A percentile compares a stretch with the other conserved stretches of the same genome.
phyloP scores from a whole-genome alignment of 306 rosid species.

The Castanea sativa region DNA sequence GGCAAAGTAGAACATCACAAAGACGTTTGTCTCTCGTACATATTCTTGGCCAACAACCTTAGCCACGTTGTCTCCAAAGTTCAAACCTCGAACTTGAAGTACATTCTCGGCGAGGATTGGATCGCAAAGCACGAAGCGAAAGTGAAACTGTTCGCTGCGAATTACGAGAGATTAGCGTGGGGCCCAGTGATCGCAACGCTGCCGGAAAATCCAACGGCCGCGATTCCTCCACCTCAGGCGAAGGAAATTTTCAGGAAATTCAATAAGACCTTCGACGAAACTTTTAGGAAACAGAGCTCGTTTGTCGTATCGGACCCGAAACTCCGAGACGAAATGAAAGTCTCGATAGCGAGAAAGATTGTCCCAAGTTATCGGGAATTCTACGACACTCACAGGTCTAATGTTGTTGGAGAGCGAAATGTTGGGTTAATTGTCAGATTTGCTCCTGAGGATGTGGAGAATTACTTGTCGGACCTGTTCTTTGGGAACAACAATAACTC shows the following conservation, averaged over 20 bases:
- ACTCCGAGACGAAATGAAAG: conserved; percentile 55
- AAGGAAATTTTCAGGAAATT: conserved; percentile 48
- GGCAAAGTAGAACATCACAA: conserved; percentile 50
- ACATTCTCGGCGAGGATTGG: conserved; percentile 70
- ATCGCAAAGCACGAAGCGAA: conserved; percentile 42
- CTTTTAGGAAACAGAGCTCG: conserved; percentile 44
- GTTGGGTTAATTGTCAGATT: conserved; percentile 23
- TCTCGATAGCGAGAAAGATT: conserved; percentile 35
- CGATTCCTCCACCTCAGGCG: conserved; percentile 36
- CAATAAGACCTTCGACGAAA: conserved; percentile 47
- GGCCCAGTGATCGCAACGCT: conserved; percentile 45
- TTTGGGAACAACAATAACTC: conserved; percentile 10
- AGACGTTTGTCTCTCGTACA: conserved; percentile 48
- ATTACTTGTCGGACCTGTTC: conserved; percentile 53
- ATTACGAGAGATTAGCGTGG: conserved; percentile 57
- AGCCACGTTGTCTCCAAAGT: conserved; percentile 42
- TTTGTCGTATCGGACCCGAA: conserved; percentile 34
- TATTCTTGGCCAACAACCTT: conserved; percentile 68
- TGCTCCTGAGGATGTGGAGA: conserved; percentile 56
- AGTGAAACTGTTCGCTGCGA: conserved; percentile 34
- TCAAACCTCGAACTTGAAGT: conserved; percentile 48
- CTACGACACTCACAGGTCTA: conserved; percentile 26
- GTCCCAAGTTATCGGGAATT: conserved; percentile 45
- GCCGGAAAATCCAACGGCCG: conserved; percentile 43
- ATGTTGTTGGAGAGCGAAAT: conserved; percentile 25